Evolutionary conservation across 1,284 basidiomycete genomes (phyloP).

Genomic region (Tremellales sp.): DNA sequence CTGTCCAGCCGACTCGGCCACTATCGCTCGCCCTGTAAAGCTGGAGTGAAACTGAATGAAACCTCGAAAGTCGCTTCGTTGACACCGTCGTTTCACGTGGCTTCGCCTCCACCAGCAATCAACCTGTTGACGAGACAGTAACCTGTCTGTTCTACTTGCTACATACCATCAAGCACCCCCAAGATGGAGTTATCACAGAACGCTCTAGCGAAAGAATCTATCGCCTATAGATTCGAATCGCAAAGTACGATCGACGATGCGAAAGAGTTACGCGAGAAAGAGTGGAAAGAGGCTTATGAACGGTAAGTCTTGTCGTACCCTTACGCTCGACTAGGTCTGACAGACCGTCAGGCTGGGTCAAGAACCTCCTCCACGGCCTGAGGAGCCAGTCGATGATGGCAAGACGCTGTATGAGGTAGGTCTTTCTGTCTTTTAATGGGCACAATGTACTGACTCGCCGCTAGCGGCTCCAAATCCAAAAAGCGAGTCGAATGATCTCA

Average conservation of each 20-base stretch:
- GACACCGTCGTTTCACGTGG: too few relatives aligned
- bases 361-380: conserved; percentile 72
- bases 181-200: conserved; percentile 14
- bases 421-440: conserved; percentile 8
- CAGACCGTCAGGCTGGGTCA: conserved; percentile 63
- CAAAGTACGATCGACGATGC: conserved; percentile 75
- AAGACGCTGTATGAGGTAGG: conserved; percentile 84
- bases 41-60: too few relatives aligned
- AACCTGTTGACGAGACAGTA: too few relatives aligned
- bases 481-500: conserved; percentile 15
- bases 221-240: conserved; percentile 55
- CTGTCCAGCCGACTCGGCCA: not conserved
- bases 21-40: not conserved
- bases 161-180: too few relatives aligned
- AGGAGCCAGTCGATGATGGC: conserved; percentile 67
- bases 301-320: conserved; percentile 53
- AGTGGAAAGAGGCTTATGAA: conserved; percentile 90
- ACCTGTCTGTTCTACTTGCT: too few relatives aligned
- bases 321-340: not conserved
- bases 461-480: conserved; percentile 29
- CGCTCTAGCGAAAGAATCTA: conserved; percentile 21
- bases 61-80: too few relatives aligned
- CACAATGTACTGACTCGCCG: conserved; percentile 5
- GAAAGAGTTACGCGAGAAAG: conserved; percentile 68
- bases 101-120: too few relatives aligned